Conservation (phyloP, 441 rosid species). For the Melastoma candidum region DNA sequence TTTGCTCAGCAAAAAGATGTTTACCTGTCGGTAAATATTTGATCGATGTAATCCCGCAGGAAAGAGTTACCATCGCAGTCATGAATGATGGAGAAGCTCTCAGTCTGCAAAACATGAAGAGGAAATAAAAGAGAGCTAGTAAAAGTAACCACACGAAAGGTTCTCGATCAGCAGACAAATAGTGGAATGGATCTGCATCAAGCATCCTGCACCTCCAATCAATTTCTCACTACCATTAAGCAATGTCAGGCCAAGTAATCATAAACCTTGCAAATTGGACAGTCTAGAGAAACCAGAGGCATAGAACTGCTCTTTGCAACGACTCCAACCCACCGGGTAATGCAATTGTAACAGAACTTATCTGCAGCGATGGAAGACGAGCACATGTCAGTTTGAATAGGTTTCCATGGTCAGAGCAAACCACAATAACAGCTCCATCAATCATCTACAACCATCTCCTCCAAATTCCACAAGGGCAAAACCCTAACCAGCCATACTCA, state of each 20-base stretch:
- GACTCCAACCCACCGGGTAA: slow-evolving; percentile 69
- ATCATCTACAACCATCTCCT: too few species aligned
- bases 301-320: slow-evolving; percentile 40
- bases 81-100: slow-evolving; percentile 56
- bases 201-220: too few species aligned
- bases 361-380: slow-evolving; percentile 37
- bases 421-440: too few species aligned
- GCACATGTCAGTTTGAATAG: not conserved
- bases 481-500: too few species aligned
- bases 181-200: too few species aligned
- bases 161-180: not conserved
- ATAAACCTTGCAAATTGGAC: slow-evolving; percentile 91
- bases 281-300: slow-evolving; percentile 41
- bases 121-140: slow-evolving; percentile 5
- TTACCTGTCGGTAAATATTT: slow-evolving; percentile 40
- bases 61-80: slow-evolving; percentile 59
- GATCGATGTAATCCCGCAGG: slow-evolving; percentile 46
- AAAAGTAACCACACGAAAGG: fast-evolving
- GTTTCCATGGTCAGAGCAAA: too few species aligned
- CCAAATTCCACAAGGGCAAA: too few species aligned
- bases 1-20: not conserved
- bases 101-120: slow-evolving; percentile 38
- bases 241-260: not conserved
- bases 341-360: slow-evolving; percentile 75
- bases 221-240: too few species aligned